Evolutionary conservation across 371 early-diverging fungal species (phyloP), one percentile per base, ranked within the genome.

Genomic region (Rhizopus delemar): DNA sequence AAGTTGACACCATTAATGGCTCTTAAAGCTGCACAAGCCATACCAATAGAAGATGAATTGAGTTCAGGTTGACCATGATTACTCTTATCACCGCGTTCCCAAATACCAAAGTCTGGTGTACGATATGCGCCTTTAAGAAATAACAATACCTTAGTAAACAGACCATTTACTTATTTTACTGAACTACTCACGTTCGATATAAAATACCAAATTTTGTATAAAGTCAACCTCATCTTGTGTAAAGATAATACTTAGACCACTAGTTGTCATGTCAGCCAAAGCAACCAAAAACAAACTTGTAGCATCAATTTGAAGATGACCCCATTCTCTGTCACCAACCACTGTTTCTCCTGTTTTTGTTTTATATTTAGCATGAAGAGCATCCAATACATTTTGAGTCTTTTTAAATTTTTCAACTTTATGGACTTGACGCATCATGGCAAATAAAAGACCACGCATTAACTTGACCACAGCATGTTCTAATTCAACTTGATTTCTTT

Each of bases 31-130:
- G 93, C 93, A 3, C 90, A 88, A 5, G 85, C 93, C 91, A 95
- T 95, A 50, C 95, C 95, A 49, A 95, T 92, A 12, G 90, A 88
- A 0, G 92, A 92, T 1, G 90, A 90, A 62, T 95, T 95, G 53
- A 95, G 63, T 69, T 95, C 95, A 3, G 93, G 91, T 49, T 85
- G 77, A 15, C 93, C 95, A 69, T 93, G 92, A 67, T 95, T 95
- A 51, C 86, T 83, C 71, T 95, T 95, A 75, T 93, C 89, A 51
- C 95, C 95, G 41, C 95, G 79, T 66, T 95, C 95, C 95, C 95
- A 93, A 53, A 92, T 89, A 48, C 93, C 93, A 70, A 89, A 93
- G 58, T 95, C 95, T 3, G 93, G 93, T 0, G 93, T 93, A 51
- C 90, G 81, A 68, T 85, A 80, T 35, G 82, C 80, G 36, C 77